Evolutionary conservation across 140 eudicot genomes (phyloP).

Genomic region (Oenanthe javanica): DNA sequence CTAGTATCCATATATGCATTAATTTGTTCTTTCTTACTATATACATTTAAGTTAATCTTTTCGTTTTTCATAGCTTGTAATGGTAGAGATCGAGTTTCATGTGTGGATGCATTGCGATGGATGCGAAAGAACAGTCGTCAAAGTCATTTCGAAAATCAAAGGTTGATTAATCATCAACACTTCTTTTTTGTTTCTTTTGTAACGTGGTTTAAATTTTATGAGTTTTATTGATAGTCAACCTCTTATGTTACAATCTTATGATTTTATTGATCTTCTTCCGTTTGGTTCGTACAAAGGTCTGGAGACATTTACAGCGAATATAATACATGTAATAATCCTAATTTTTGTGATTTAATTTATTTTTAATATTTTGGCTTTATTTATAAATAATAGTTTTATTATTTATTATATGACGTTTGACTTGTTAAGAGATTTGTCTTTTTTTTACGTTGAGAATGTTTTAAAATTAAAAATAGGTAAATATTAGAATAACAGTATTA

Average conservation of each 20-base stretch:
- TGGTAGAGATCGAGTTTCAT: slow-evolving; percentile 37
- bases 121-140: slow-evolving; percentile 65
- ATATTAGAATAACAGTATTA: too few species aligned
- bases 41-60: background rate
- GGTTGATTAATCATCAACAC: slow-evolving; percentile 23
- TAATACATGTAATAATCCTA: slow-evolving; percentile 9
- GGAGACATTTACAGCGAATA: slow-evolving; percentile 62
- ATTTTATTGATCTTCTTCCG: background rate
- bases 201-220: background rate
- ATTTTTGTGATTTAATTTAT: too few species aligned
- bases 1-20: background rate
- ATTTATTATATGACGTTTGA: too few species aligned
- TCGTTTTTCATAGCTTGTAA: slow-evolving; percentile 27
- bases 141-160: slow-evolving; percentile 68
- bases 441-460: too few species aligned
- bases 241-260: background rate
- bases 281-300: slow-evolving; percentile 40
- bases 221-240: too few species aligned
- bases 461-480: too few species aligned
- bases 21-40: background rate
- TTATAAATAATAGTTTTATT: too few species aligned
- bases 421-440: too few species aligned
- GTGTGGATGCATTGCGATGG: slow-evolving; percentile 71
- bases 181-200: background rate
- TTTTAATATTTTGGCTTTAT: too few species aligned